Percentiles rank a stretch among this genome's conserved stretches.
phyloP scores from a whole-genome alignment of 2,329 filamentous ascomycete genomes.

The Alternaria sp. region DNA sequence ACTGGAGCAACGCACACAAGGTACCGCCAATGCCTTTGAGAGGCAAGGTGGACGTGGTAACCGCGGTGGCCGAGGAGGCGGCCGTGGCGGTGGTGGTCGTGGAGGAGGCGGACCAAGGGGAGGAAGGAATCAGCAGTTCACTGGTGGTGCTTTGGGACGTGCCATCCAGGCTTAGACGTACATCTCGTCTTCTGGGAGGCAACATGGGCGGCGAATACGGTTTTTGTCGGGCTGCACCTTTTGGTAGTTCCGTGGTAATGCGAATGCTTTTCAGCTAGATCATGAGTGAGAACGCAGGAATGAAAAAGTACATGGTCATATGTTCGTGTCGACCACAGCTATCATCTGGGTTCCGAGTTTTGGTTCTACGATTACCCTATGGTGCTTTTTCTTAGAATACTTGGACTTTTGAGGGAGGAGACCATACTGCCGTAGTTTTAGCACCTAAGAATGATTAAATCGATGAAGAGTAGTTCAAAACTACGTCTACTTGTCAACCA shows the following conservation, averaged over 20 bases:
- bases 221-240: constrained; percentile 10
- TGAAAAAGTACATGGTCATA: constrained; percentile 3
- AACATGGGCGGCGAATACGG: constrained; percentile 9
- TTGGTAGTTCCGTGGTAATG: constrained; percentile 11
- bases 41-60: constrained; percentile 85
- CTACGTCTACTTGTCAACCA: not conserved
- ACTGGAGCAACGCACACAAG: constrained; percentile 94
- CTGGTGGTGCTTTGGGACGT: constrained; percentile 76
- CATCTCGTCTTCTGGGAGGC: constrained; percentile 3
- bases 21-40: constrained; percentile 94
- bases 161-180: constrained; percentile 57
- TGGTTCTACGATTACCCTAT: not conserved
- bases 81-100: constrained; percentile 64
- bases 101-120: constrained; percentile 65
- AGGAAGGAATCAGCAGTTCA: constrained; percentile 80
- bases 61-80: constrained; percentile 65
- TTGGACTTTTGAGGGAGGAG: not conserved
- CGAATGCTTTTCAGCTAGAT: constrained; percentile 9
- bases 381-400: not conserved
- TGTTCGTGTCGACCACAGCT: not conserved
- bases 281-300: constrained; percentile 7
- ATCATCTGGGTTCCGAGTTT: not conserved
- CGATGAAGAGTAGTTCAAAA: not conserved
- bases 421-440: not conserved
- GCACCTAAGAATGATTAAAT: not conserved